Conservation (phyloP, 2,329 filamentous ascomycete species). For the Cladosporium sp. region DNA sequence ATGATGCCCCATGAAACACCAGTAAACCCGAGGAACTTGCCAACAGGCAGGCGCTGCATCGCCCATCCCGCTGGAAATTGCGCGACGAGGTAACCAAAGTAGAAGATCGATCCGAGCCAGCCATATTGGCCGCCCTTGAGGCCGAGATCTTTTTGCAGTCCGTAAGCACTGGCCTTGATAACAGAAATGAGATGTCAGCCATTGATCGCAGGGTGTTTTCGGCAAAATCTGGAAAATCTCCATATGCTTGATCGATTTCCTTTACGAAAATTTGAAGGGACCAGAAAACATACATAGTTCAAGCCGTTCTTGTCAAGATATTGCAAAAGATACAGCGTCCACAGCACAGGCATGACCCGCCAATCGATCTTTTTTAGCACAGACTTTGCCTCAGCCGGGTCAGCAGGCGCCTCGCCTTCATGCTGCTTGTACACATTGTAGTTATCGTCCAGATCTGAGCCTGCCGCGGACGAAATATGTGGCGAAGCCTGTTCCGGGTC, state of each 20-base stretch:
- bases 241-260: neutral
- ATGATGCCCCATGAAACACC: slow-evolving; percentile 46
- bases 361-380: slow-evolving; percentile 40
- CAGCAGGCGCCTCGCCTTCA: slow-evolving; percentile 23
- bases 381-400: slow-evolving; percentile 30
- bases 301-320: slow-evolving; percentile 43
- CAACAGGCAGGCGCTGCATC: slow-evolving; percentile 48
- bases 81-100: slow-evolving; percentile 51
- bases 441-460: slow-evolving; percentile 32
- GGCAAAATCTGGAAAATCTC: neutral
- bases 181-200: neutral
- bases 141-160: slow-evolving; percentile 49
- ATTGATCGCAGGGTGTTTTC: neutral
- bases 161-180: slow-evolving; percentile 45
- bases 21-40: slow-evolving; percentile 46
- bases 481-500: slow-evolving; percentile 17
- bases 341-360: slow-evolving; percentile 37
- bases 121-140: slow-evolving; percentile 49
- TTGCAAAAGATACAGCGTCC: slow-evolving; percentile 41
- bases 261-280: neutral
- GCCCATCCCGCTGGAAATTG: slow-evolving; percentile 48
- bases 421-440: slow-evolving; percentile 32
- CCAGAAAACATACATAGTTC: slow-evolving; percentile 38
- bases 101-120: slow-evolving; percentile 54
- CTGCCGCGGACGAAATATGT: slow-evolving; percentile 16